Conservation (phyloP, 192 early-diverging fungal genomes). For the Pecoramyces ruminantium region DNA sequence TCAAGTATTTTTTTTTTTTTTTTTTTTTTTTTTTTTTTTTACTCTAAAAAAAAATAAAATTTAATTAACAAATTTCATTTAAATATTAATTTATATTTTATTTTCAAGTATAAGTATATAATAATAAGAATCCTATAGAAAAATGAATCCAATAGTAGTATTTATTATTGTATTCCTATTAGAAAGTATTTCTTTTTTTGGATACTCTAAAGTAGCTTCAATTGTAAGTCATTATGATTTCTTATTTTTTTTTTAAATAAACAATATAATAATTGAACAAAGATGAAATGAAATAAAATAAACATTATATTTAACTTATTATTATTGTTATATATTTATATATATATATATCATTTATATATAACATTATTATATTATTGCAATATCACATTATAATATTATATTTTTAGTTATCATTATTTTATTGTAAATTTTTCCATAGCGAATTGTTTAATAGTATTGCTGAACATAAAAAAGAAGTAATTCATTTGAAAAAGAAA, state of each 20-base stretch:
- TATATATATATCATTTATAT: too few species aligned
- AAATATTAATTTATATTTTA: too few species aligned
- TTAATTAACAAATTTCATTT: too few species aligned
- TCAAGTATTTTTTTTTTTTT: too few species aligned
- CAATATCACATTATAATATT: not conserved
- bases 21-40: too few species aligned
- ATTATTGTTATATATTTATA: too few species aligned
- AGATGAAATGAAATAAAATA: too few species aligned
- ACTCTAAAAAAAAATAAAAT: too few species aligned
- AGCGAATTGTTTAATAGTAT: not conserved
- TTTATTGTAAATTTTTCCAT: not conserved
- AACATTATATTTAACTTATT: too few species aligned
- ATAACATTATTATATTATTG: too few species aligned
- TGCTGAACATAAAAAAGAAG: not conserved
- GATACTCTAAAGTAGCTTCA: not conserved
- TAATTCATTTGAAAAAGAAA: not conserved
- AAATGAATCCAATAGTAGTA: not conserved
- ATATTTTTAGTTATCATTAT: not conserved
- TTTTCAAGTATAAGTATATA: not conserved
- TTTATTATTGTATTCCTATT: not conserved
- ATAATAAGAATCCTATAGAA: not conserved
- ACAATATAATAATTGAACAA: too few species aligned
- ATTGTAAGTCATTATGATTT: not conserved
- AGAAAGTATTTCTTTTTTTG: not conserved
- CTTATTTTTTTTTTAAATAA: too few species aligned